Base-by-base conservation (phyloP, 495 filamentous ascomycete species). In the Xylaria telfairii region DNA sequence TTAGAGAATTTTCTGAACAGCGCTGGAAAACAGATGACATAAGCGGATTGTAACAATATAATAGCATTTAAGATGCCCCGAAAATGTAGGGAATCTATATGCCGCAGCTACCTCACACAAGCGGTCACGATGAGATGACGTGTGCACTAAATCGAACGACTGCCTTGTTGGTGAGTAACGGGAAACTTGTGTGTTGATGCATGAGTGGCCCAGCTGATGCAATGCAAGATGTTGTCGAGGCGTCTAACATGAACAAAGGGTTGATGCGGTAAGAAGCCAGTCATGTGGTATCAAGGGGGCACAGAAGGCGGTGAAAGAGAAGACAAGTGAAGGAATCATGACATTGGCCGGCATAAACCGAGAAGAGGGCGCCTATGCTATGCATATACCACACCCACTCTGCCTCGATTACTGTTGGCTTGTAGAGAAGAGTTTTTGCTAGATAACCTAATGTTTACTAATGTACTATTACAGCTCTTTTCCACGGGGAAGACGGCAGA, bases 91-190 rank as follows among this genome's bases (percentile, higher is more conserved):
- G 17, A 21, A 37, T n/a, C 56, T 21, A 39, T 19, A 8, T 9
- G 30, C 56, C n/a, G 19, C 56, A 21, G 21, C 3, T 34, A 12
- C 56, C 15, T 64, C 61, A 32, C 6, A 34, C 17, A 64, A 64
- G 61, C 61, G 61, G 61, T 47, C 60, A 63, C 60, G 12, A 37
- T 17, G 4, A 41, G n/a, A 62, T 62, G 61, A 64, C 61, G 61
- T 64, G 41, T 30, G 28, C 26, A 28, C 19, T 28, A 10, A 26
- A 64, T 62, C 37, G 37, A 44, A 64, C 10, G 26, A 44, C 3
- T 32, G 26, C 8, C 32, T n/a, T 47, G 61, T 13, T n/a, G 41
- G 28, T n/a, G 5, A 37, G 37, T 26, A 37, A 42, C 12, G 26
- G 59, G 19, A 42, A 61, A 32, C 13, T 28, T 64, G 24, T 63